phyloP scores from a whole-genome alignment of 495 filamentous ascomycete species.

The Mytilinidion resinicola region DNA sequence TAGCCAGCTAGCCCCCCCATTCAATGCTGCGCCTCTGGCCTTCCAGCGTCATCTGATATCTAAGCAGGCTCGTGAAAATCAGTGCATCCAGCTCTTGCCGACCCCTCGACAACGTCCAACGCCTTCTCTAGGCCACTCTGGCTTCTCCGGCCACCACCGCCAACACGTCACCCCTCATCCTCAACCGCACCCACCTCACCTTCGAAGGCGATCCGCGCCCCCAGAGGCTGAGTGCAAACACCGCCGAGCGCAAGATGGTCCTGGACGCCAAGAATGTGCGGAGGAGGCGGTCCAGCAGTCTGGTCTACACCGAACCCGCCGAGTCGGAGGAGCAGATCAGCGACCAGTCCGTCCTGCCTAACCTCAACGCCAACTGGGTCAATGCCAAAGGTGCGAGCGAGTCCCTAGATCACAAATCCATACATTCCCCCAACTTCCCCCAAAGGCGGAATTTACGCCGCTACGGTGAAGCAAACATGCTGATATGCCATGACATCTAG shows the following conservation, averaged over 20 bases:
- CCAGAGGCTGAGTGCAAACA: conserved; percentile 48
- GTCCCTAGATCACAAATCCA: no score
- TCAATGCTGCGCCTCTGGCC: not conserved
- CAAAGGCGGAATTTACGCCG: not conserved
- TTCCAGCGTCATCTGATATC: no score
- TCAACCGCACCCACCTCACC: conserved; percentile 63
- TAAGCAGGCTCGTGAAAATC: not conserved
- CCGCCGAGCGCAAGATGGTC: conserved; percentile 48
- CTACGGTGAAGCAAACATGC: not conserved
- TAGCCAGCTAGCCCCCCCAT: not conserved
- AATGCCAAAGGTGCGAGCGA: conserved; percentile 83
- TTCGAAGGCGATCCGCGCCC: conserved; percentile 70
- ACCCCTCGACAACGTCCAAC: not conserved
- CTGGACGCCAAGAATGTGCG: conserved; percentile 55
- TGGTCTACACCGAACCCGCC: conserved; percentile 90
- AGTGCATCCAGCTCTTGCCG: not conserved
- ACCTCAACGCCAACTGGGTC: conserved; percentile 96
- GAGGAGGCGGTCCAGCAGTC: conserved; percentile 85
- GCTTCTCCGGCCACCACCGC: conserved; percentile 53
- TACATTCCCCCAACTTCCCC: not conserved
- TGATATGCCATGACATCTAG: conserved; percentile 39
- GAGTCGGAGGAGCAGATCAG: conserved; percentile 94
- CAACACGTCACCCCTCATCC: conserved; percentile 78
- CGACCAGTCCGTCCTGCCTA: conserved; percentile 89
- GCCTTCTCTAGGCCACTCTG: not conserved